phyloP scores from a whole-genome alignment of 2,329 filamentous ascomycete species.

The Neonectria ditissima region DNA sequence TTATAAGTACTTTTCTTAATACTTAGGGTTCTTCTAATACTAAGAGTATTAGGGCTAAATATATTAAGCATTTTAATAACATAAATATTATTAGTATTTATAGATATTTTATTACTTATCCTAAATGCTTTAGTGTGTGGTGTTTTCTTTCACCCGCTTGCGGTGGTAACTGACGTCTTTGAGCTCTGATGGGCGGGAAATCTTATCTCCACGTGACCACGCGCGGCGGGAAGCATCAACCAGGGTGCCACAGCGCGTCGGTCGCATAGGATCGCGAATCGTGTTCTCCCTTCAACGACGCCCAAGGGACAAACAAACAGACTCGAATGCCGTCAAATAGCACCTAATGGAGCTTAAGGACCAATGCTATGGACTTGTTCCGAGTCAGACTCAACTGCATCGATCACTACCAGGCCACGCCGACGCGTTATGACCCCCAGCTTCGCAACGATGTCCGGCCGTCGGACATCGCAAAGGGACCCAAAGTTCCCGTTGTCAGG shows the following conservation, averaged over 20 bases:
- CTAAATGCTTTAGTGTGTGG: too few species aligned
- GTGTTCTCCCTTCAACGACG: background rate
- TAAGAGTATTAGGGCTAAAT: too few species aligned
- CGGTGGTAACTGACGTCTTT: too few species aligned
- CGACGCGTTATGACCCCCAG: slow-evolving; percentile 83
- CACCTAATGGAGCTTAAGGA: slow-evolving; percentile 34
- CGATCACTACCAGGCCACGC: slow-evolving; percentile 88
- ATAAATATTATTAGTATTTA: too few species aligned
- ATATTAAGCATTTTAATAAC: too few species aligned
- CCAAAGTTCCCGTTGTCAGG: slow-evolving; percentile 86
- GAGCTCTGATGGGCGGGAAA: too few species aligned
- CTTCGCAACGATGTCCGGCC: slow-evolving; percentile 74
- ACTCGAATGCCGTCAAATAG: background rate
- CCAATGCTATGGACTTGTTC: slow-evolving; percentile 72
- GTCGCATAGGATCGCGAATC: background rate
- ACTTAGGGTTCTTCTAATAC: too few species aligned
- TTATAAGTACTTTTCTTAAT: too few species aligned
- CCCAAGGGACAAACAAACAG: background rate
- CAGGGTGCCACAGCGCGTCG: slow-evolving; percentile 10
- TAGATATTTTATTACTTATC: too few species aligned
- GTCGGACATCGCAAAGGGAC: slow-evolving; percentile 70
- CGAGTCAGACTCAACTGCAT: slow-evolving; percentile 94
- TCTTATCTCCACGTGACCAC: slow-evolving; percentile 47
- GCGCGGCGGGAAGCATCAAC: slow-evolving; percentile 27
- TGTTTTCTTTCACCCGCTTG: too few species aligned